Conservation (phyloP, 2,329 filamentous ascomycete species). For the Teratosphaeria pseudoeucalypti region DNA sequence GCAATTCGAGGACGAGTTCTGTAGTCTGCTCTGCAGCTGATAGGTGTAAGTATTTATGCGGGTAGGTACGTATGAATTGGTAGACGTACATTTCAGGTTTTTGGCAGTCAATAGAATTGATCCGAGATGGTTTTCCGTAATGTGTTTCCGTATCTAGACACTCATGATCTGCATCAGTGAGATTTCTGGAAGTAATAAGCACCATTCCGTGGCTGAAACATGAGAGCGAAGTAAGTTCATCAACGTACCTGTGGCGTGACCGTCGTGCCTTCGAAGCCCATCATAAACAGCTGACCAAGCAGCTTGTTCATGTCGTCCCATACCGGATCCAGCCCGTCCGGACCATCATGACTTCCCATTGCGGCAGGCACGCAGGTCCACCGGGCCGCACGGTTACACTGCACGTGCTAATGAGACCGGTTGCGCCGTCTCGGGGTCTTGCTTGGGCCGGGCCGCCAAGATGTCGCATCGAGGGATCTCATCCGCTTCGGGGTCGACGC, state of each 20-base stretch:
- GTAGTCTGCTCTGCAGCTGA: slow-evolving; percentile 86
- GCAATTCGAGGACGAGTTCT: slow-evolving; percentile 76
- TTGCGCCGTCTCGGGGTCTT: not conserved
- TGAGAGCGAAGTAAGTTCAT: not conserved
- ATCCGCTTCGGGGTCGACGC: not conserved
- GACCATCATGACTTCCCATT: slow-evolving; percentile 34
- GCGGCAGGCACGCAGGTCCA: slow-evolving; percentile 35
- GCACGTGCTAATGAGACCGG: not conserved
- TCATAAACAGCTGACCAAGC: slow-evolving; percentile 38
- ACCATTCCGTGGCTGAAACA: not conserved
- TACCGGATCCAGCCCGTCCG: slow-evolving; percentile 34
- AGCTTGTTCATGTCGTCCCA: slow-evolving; percentile 62
- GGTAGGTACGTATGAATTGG: not conserved
- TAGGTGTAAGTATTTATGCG: slow-evolving; percentile 19
- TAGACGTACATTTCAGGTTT: slow-evolving; percentile 64
- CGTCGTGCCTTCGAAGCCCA: slow-evolving; percentile 78
- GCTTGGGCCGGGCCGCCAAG: not conserved
- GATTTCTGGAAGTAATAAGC: not conserved
- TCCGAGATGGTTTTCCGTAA: slow-evolving; percentile 76
- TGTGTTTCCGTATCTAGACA: slow-evolving; percentile 62
- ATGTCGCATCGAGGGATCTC: not conserved
- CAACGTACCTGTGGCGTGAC: slow-evolving; percentile 49
- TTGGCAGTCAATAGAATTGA: slow-evolving; percentile 77
- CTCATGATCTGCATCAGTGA: not conserved
- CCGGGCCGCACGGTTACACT: not conserved